Percentiles rank a stretch among this genome's conserved stretches.
phyloP scores from a whole-genome alignment of 2,329 filamentous ascomycete genomes.

The Pseudogymnoascus sp. region DNA sequence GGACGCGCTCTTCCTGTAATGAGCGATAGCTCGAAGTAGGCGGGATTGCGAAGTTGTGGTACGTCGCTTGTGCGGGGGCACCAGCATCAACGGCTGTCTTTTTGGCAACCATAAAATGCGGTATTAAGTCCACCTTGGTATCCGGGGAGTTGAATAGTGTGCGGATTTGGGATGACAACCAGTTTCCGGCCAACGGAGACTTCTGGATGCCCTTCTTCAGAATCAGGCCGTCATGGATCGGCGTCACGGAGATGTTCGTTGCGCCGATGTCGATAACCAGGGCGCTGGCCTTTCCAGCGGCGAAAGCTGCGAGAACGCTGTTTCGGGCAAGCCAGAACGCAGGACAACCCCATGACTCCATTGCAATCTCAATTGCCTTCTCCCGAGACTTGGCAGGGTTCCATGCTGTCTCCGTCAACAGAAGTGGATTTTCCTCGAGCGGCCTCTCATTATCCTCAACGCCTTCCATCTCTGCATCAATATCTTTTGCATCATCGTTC shows the following conservation, averaged over 20 bases:
- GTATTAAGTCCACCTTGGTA: constrained; percentile 65
- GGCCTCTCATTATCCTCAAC: constrained; percentile 63
- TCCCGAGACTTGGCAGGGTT: constrained; percentile 81
- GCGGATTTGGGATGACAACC: constrained; percentile 82
- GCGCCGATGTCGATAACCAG: constrained; percentile 89
- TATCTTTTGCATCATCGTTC: constrained; percentile 58
- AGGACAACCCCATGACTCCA: constrained; percentile 93
- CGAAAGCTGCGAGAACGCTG: constrained; percentile 84
- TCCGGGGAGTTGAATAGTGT: constrained; percentile 65
- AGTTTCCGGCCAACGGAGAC: constrained; percentile 80
- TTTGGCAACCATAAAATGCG: constrained; percentile 79
- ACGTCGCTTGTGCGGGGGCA: constrained; percentile 66
- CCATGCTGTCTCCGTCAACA: constrained; percentile 94
- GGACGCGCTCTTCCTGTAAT: constrained; percentile 83
- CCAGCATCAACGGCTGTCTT: constrained; percentile 87
- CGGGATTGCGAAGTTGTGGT: constrained; percentile 59
- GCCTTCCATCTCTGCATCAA: constrained; percentile 52
- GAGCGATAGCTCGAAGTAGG: constrained; percentile 65
- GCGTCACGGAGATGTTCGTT: constrained; percentile 79
- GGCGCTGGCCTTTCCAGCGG: constrained; percentile 85
- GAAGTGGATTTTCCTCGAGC: constrained; percentile 78
- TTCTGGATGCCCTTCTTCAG: constrained; percentile 83
- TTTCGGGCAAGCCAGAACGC: constrained; percentile 90
- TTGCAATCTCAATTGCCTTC: constrained; percentile 90
- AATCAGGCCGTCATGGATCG: constrained; percentile 89